phyloP scores from a whole-genome alignment of 169 alveolate species.

The Plasmodium gaboni region DNA sequence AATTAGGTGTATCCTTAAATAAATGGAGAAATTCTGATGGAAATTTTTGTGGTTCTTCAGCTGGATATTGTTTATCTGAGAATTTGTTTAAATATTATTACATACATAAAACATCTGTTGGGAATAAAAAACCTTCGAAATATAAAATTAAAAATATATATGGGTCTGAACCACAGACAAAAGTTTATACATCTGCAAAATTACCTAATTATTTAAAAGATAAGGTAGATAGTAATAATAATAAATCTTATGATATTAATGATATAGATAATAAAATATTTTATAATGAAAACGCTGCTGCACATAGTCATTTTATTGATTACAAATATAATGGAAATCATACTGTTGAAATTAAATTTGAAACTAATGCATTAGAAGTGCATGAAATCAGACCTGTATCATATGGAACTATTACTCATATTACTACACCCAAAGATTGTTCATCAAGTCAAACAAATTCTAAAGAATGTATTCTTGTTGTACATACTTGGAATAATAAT shows the following conservation, averaged over 20 bases:
- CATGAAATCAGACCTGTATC: conserved; percentile 71
- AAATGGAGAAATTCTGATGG: conserved; percentile 61
- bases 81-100: conserved; percentile 43
- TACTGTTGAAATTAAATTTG: conserved; percentile 57
- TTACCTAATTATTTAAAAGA: conserved; percentile 63
- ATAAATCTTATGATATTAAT: conserved; percentile 10
- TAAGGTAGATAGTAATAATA: conserved; percentile 3
- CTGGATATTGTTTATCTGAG: conserved; percentile 48
- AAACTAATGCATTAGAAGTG: conserved; percentile 61
- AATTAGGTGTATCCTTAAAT: conserved; percentile 65
- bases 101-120: conserved; percentile 25
- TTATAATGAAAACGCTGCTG: conserved; percentile 40
- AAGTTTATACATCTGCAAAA: conserved; percentile 5
- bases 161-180: conserved; percentile 72
- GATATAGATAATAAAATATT: conserved; percentile 66
- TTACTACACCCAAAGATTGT: conserved; percentile 56
- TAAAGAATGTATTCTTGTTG: conserved; percentile 41
- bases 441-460: conserved; percentile 33
- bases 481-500: conserved; percentile 67
- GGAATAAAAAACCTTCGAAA: conserved; percentile 24
- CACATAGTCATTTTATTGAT: conserved; percentile 69
- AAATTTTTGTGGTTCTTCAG: conserved; percentile 25
- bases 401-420: conserved; percentile 64
- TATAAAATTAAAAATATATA: conserved; percentile 67
- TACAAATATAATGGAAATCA: conserved; percentile 76